Evolutionary conservation across 352 stramenopile species (phyloP), one percentile per base, ranked within the genome.

Genomic region (Pythium volutum): DNA sequence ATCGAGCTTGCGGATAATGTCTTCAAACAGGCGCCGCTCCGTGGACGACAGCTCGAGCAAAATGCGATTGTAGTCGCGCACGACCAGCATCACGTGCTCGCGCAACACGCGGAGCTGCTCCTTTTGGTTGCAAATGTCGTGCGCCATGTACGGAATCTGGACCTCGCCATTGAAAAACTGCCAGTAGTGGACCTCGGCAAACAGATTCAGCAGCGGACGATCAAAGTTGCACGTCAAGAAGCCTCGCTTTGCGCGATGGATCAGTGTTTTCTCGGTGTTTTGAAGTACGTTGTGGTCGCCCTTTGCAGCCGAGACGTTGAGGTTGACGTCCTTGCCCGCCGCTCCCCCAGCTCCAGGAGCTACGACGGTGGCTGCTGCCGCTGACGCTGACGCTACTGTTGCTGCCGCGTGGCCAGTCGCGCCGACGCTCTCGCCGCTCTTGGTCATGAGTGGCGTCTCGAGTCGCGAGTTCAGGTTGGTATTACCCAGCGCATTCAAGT

Each of bases 211-310:
- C 56, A 98, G 71, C 18, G 88, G 88, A 4, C 84, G 77, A 71
- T 98, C 93, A 51, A 98, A 98, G 61, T 98, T 98, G 67, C 91
- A 97, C 33, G 97, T 88, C 22, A 98, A 67, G 55, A 95, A 93
- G 18, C 82, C 86, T 56, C 89, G 87, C 39, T 93, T 93, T 2
- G 79, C 83, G 3, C 84, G 75, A 33, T 84, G 73, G 55, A 94
- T 91, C 3, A 94, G 59, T 4, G 82, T 89, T 55, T 92, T 92
- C 51, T 92, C 82, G 0, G 72, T 95, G 64, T 90, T 89, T 62
- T 89, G 80, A 4, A 86, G 65, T 7, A 76, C 74, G 15, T 90
- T 91, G 27, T 70, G 49, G n/a, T 90, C 82, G 75, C 25, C 69
- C 55, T 62, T 73, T 12, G 36, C 55, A 25, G 29, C 66, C 14